phyloP scores from a whole-genome alignment of 306 rosid species.

The Hippophae tibetana region DNA sequence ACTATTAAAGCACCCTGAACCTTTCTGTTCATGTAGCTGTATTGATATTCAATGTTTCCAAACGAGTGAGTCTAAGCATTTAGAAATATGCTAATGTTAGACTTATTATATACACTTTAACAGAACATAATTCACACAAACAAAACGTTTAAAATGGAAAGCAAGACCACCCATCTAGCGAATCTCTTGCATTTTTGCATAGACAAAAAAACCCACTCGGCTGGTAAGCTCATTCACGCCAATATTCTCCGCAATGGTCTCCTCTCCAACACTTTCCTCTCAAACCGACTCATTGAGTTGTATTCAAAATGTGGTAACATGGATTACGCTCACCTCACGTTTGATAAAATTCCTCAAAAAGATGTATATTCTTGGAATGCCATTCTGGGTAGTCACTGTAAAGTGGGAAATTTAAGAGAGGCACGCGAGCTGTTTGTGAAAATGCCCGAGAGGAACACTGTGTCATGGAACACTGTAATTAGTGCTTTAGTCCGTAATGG shows the following conservation, averaged over 20 bases:
- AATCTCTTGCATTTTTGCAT: constrained; percentile 51
- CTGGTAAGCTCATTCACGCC: constrained; percentile 48
- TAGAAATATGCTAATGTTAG: no score
- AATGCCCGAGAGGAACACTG: constrained; percentile 61
- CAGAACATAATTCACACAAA: no score
- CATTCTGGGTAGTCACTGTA: constrained; percentile 40
- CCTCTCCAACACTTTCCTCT: constrained; percentile 40
- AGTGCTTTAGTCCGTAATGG: constrained; percentile 45
- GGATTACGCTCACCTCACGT: constrained; percentile 30
- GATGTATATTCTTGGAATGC: constrained; percentile 71
- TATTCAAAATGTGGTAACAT: constrained; percentile 45
- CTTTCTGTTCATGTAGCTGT: no score
- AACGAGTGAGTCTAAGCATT: no score
- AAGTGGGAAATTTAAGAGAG: constrained; percentile 20
- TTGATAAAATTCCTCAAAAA: constrained; percentile 35
- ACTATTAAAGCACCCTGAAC: no score
- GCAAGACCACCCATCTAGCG: constrained; percentile 20
- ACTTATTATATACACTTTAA: no score
- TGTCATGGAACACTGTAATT: constrained; percentile 55
- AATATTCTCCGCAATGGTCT: constrained; percentile 31
- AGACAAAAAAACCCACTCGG: constrained; percentile 28
- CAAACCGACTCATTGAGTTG: constrained; percentile 44
- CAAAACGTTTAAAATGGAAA: constrained; percentile 17
- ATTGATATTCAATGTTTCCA: no score
- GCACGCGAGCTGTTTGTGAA: constrained; percentile 37